Conservation (phyloP, 2,329 filamentous ascomycete species). For the Ascochyta rabiei region DNA sequence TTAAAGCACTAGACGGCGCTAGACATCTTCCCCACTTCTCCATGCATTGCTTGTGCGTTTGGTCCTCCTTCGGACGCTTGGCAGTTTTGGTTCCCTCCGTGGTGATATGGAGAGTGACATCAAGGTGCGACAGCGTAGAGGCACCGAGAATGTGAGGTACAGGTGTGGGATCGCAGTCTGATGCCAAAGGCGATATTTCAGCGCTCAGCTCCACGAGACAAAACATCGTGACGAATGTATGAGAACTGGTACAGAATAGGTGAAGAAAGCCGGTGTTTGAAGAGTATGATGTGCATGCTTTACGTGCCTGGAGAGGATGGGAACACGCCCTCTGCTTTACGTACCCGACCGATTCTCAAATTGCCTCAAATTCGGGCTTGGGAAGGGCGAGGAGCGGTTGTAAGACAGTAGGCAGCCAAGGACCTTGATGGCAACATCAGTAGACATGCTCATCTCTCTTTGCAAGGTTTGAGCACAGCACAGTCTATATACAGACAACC, state of each 20-base stretch:
- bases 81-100: background rate
- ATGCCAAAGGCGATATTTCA: background rate
- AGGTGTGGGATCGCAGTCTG: background rate
- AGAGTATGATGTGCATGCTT: background rate
- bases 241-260: background rate
- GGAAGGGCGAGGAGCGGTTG: no score
- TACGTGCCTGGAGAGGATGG: background rate
- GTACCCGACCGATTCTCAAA: background rate
- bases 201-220: background rate
- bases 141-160: background rate
- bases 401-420: no score
- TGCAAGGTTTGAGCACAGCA: no score
- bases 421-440: no score
- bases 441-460: no score
- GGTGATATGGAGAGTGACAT: background rate
- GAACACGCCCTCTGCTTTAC: background rate
- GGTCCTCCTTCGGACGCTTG: background rate
- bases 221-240: background rate
- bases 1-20: background rate
- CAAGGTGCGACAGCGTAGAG: background rate
- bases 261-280: no score
- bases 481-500: no score
- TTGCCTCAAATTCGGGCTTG: background rate
- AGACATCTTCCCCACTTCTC: conserved; percentile 4
- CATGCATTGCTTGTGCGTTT: conserved; percentile 2